A percentile compares a stretch with the other conserved stretches of the same genome.
These are phyloP conservation scores for Trichoderma arundinaceum DNA, from an alignment of 2,329 filamentous ascomycete genomes.

Conservation along the genomic window DNA sequence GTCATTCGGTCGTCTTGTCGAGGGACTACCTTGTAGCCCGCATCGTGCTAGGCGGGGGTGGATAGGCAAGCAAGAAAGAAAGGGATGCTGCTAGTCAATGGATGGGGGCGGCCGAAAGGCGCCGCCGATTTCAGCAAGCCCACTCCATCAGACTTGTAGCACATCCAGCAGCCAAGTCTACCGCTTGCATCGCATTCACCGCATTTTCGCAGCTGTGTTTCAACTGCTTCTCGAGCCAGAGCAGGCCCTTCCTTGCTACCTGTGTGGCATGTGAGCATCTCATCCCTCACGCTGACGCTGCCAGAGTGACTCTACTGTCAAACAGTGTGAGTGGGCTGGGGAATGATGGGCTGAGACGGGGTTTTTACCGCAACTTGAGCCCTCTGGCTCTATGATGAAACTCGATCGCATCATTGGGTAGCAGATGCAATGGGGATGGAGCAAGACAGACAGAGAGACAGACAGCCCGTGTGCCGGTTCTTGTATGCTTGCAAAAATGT, in stretches of 20 bases:
- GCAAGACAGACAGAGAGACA: background rate
- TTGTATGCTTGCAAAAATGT: background rate
- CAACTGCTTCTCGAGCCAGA: conserved; percentile 7
- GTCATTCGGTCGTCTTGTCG: conserved; percentile 23
- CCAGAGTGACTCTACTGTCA: conserved; percentile 13
- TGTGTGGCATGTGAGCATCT: conserved; percentile 29
- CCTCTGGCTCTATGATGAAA: background rate
- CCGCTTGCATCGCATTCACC: conserved; percentile 26
- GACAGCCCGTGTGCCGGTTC: too few relatives aligned
- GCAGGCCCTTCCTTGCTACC: conserved; percentile 29
- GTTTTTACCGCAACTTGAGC: conserved; percentile 21
- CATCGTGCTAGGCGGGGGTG: conserved; percentile 27
- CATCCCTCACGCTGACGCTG: conserved; percentile 28
- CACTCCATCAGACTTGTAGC: background rate
- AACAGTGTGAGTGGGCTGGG: conserved; percentile 31
- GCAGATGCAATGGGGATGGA: background rate
- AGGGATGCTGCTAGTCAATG: background rate
- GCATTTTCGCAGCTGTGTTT: conserved; percentile 29
- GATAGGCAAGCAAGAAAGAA: background rate
- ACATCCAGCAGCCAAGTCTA: background rate
- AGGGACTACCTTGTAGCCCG: conserved; percentile 20
- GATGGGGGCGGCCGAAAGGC: conserved; percentile 18
- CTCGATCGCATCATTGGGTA: conserved; percentile 18
- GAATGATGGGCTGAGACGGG: conserved; percentile 31
- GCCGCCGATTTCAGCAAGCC: conserved; percentile 5